These are phyloP conservation scores for Osmanthus fragrans DNA, from an alignment of 257 asterid genomes.

Conservation along the genomic window DNA sequence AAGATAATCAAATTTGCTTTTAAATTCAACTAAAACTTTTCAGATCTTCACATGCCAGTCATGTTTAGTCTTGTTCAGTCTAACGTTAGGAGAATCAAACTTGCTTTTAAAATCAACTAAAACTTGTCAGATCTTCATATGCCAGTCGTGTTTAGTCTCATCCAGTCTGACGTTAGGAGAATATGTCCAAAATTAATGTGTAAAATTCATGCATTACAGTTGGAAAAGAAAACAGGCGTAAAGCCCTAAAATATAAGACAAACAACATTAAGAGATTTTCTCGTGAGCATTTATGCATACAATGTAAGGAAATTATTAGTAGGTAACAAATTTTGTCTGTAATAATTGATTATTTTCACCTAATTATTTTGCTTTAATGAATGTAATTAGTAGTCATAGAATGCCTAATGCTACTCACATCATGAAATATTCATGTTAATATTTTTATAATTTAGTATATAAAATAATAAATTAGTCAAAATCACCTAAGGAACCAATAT, in stretches of 20 bases:
- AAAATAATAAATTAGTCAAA: neutral
- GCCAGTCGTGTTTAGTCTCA: neutral
- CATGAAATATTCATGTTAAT: neutral
- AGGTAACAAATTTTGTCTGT: neutral
- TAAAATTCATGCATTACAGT: neutral
- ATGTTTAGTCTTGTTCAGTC: too few species aligned
- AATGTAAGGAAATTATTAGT: neutral
- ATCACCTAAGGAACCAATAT: neutral
- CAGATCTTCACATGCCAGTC: too few species aligned
- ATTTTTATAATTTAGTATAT: neutral
- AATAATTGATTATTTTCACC: slow-evolving; percentile 9
- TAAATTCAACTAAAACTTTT: too few species aligned
- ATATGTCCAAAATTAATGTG: neutral
- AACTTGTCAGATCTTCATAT: neutral
- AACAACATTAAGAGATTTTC: neutral
- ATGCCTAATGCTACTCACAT: neutral
- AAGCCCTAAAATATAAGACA: neutral
- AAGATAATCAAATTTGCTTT: too few species aligned
- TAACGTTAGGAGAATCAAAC: too few species aligned
- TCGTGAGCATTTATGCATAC: slow-evolving; percentile 1
- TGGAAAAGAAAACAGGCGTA: neutral
- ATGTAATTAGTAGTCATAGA: neutral
- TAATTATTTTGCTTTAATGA: neutral
- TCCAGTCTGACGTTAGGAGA: neutral
- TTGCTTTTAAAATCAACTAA: too few species aligned